Base-by-base conservation (phyloP, 1,284 basidiomycete genomes). In the Ganoderma lucidum region DNA sequence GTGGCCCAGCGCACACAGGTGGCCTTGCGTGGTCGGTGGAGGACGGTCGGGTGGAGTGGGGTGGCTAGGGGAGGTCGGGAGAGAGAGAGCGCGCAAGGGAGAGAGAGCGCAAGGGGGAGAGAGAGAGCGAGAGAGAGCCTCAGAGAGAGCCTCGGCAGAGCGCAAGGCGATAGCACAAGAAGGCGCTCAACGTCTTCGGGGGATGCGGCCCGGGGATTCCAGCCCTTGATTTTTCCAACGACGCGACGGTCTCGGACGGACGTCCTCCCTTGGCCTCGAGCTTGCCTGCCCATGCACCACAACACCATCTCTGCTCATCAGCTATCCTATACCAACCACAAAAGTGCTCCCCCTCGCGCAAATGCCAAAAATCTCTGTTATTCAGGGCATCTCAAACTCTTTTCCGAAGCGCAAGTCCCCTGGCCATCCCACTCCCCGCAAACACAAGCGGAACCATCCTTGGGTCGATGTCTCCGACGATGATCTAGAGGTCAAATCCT, bases 381-480 rank as follows among this genome's bases (percentile, higher is more conserved):
- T 76, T 19, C 71, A 74, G 58, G 75, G 74, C 66, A 74, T 76
- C 48, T 71, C 74, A 15, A 70, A 68, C 62, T 68, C 62, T 61
- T 39, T 45, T 62, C 53, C 65, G 58, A 19, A 55, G 58, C 70
- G 70, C 28, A 67, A 64, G 30, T 59, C 65, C 62, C 59, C 67
- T 41, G 56, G 58, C 37, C 66, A 64, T 55, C 35, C 66, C 32
- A 62, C 64, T 10, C 73, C 67, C 4, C 68, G 63, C 19, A 75
- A 70, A 48, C 68, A 65, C n/a, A 79, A 75, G 66, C 73, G 76
- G 30, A 71, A 73, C 35, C 70, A 74, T 59, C 70, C 71, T 10
- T 81, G 75, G 70, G 75, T 78, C 66, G 77, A 80, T 55, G 76
- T 73, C 23, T 76, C 75, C 5, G 78, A 79, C 67, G 78, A 80